These are phyloP conservation scores for Castanea crenata DNA, from an alignment of 306 rosid genomes.

Conservation along the genomic window DNA sequence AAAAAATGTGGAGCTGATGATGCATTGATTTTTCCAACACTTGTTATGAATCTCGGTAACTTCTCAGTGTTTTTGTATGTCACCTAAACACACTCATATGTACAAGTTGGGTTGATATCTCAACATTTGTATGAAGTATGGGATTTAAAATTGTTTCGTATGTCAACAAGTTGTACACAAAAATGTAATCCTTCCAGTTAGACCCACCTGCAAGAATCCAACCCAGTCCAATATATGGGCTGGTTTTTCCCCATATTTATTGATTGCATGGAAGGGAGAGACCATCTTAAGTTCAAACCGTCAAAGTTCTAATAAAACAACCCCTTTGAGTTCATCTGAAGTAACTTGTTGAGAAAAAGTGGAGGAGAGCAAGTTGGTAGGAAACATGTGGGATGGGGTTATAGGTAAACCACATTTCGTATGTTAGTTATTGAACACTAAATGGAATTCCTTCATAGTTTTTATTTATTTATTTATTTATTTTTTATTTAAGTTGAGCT, in stretches of 20 bases:
- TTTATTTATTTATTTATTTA: too few relatives aligned
- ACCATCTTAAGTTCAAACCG: not conserved
- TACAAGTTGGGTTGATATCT: not conserved
- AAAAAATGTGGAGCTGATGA: constrained; percentile 3
- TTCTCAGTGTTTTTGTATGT: not conserved
- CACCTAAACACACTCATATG: not conserved
- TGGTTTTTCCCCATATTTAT: not conserved
- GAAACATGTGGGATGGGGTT: not conserved
- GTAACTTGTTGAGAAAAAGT: not conserved
- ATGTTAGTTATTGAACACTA: not conserved
- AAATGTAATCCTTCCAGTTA: not conserved
- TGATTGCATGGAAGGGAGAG: not conserved
- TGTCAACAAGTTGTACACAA: not conserved
- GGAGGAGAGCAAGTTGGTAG: not conserved
- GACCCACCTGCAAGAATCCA: not conserved
- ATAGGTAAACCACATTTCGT: not conserved
- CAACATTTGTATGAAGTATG: not conserved
- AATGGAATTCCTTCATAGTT: not conserved
- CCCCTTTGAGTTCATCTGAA: not conserved
- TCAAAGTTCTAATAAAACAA: not conserved
- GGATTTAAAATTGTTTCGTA: not conserved
- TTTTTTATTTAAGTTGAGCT: not conserved
- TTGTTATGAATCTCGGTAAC: not conserved
- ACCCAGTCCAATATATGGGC: not conserved
- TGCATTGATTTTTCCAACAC: not conserved